Evolutionary conservation across 805 yeast genomes (phyloP).

Genomic region (Metschnikowia amazonensis): DNA sequence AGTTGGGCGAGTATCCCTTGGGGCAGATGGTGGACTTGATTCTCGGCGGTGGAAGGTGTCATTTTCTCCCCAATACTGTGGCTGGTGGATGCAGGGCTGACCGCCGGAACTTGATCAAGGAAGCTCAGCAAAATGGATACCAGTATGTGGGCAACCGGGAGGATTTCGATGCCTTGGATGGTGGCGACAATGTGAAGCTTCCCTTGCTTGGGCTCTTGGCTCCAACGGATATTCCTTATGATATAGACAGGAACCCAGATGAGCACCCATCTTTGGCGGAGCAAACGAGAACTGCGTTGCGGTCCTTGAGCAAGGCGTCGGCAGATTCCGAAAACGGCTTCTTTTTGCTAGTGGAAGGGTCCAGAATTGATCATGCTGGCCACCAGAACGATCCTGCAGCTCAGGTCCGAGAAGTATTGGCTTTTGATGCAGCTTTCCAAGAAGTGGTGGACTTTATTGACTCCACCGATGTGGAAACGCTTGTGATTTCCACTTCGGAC

Average conservation of each 20-base stretch:
- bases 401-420: constrained; percentile 86
- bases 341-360: constrained; percentile 83
- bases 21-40: constrained; percentile 80
- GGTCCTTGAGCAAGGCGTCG: constrained; percentile 63
- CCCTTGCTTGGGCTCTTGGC: constrained; percentile 80
- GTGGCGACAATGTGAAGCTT: constrained; percentile 61
- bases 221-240: constrained; percentile 77
- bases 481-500: constrained; percentile 79
- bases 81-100: constrained; percentile 69
- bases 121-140: constrained; percentile 56
- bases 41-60: constrained; percentile 90
- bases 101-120: constrained; percentile 59
- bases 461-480: constrained; percentile 66
- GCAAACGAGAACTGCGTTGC: constrained; percentile 70
- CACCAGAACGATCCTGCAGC: constrained; percentile 94
- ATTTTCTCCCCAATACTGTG: constrained; percentile 54
- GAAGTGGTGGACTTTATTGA: constrained; percentile 72
- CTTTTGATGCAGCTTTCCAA: constrained; percentile 76
- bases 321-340: constrained; percentile 76
- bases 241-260: constrained; percentile 62
- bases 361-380: constrained; percentile 94
- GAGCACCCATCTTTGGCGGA: constrained; percentile 77
- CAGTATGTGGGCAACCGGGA: constrained; percentile 55
- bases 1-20: constrained; percentile 74
- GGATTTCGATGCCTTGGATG: constrained; percentile 50